Base-by-base conservation (phyloP, 768 basidiomycete species). In the Tulasnella sp. region DNA sequence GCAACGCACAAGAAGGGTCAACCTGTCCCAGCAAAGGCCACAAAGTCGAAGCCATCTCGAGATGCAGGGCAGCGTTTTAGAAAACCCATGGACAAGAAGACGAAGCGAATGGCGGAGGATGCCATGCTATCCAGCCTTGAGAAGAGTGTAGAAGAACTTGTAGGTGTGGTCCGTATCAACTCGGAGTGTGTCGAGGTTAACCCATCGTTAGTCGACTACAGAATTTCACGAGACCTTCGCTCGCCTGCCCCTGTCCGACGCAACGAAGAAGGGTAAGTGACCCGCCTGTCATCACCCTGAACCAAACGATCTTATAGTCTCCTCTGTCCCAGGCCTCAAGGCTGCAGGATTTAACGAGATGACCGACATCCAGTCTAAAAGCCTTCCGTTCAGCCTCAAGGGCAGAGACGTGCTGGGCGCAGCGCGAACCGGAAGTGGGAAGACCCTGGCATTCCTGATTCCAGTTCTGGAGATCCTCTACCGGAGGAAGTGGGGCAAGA, bases 261-360 rank as follows among this genome's bases (percentile, higher is more conserved):
- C 87, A 21, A 95, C 95, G 2, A 92, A 93, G 83, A 89, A 90
- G 85, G 95, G 94, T 91, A 80, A 78, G 83, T 72, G 16, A 24
- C 74, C 75, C 3, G 78, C 78, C 46, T 5, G 3, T 74, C 79
- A 21, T n/a, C 27, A n/a, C n/a, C 27, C 56, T 10, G 24, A 24
- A 24, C n/a, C 74, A 19, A n/a, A 18, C 5, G 56, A 68, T 76
- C 77, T 73, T 19, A 75, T 27, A 62, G 24, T 46, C n/a, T n/a
- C n/a, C 19, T 34, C 16, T 38, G 31, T 44, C n/a, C 73, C 34
- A 95, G 96, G 96, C 21, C 87, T 99, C 46, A 95, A 94, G 86
- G 93, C 94, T 80, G 91, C 92, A 0, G 95, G 91, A 83, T 98
- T 96, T 83, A 88, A 92, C 62, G 88, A 93, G 31, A 95, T 96